Percentiles rank a stretch among this genome's conserved stretches.
phyloP scores from a whole-genome alignment of 306 rosid species.

The Corylus avellana region DNA sequence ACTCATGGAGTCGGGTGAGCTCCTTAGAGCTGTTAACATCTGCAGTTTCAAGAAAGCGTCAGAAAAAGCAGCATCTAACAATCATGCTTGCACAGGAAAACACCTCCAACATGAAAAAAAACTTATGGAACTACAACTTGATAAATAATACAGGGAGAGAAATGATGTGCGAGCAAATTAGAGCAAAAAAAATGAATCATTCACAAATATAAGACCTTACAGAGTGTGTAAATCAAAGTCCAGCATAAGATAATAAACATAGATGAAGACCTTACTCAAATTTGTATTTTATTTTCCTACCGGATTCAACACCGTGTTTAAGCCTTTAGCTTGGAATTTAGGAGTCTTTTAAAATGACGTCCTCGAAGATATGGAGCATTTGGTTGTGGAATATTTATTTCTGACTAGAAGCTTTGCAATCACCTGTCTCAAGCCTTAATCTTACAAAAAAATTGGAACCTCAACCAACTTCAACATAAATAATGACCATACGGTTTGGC shows the following conservation, averaged over 20 bases:
- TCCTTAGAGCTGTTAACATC: constrained; percentile 87
- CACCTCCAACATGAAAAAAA: constrained; percentile 15
- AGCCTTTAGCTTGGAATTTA: not conserved
- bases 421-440: not conserved
- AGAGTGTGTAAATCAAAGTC: not conserved
- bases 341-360: not conserved
- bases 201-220: not conserved
- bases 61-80: constrained; percentile 16
- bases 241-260: not conserved
- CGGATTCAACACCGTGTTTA: not conserved
- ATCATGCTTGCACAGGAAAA: constrained; percentile 15
- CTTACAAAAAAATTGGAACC: not conserved
- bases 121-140: not conserved
- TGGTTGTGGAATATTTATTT: not conserved
- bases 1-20: constrained; percentile 70
- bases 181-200: not conserved
- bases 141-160: not conserved
- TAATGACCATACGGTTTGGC: not conserved
- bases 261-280: not conserved
- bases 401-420: not conserved
- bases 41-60: constrained; percentile 46
- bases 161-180: not conserved
- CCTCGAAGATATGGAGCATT: not conserved
- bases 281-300: not conserved
- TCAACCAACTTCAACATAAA: not conserved